A percentile compares a stretch with the other conserved stretches of the same genome.
Evolutionary conservation across 2,329 filamentous ascomycete species (phyloP).

Genomic region (Didymella pinodella): DNA sequence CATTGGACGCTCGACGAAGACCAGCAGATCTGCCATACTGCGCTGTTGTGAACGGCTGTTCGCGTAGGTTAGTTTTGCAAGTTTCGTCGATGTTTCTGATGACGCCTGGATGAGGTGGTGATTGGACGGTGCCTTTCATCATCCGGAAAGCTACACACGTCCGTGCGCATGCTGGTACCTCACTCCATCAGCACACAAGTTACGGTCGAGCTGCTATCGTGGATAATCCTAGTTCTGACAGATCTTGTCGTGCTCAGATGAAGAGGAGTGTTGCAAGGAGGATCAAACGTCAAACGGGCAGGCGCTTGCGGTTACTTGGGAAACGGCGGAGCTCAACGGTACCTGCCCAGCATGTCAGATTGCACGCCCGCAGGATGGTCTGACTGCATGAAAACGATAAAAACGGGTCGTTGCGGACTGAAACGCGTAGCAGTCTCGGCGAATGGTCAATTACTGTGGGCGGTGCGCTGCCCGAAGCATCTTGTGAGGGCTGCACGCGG

Average conservation of each 20-base stretch:
- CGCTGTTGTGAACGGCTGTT: background rate
- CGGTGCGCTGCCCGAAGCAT: constrained; percentile 20
- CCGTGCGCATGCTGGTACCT: constrained; percentile 14
- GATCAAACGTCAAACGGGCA: background rate
- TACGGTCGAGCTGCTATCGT: background rate
- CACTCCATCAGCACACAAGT: constrained; percentile 4
- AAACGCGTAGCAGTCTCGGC: constrained; percentile 23
- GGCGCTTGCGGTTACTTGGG: constrained; percentile 12
- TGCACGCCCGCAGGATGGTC: constrained; percentile 12
- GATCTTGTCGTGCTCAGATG: no score
- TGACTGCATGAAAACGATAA: constrained; percentile 24
- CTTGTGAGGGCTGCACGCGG: constrained; percentile 24
- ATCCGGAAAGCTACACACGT: constrained; percentile 11
- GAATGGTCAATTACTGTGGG: constrained; percentile 16
- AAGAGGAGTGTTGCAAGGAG: background rate
- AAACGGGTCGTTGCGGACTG: constrained; percentile 21
- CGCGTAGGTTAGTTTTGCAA: background rate
- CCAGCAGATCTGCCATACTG: background rate
- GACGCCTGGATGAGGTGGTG: background rate
- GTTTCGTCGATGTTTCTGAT: constrained; percentile 13
- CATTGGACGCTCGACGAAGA: background rate
- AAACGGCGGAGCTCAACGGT: constrained; percentile 7
- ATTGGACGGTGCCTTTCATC: constrained; percentile 11
- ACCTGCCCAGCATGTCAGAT: constrained; percentile 18
- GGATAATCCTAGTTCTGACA: background rate